phyloP scores from a whole-genome alignment of 345 rosid species.

The Euphorbia lathyris region DNA sequence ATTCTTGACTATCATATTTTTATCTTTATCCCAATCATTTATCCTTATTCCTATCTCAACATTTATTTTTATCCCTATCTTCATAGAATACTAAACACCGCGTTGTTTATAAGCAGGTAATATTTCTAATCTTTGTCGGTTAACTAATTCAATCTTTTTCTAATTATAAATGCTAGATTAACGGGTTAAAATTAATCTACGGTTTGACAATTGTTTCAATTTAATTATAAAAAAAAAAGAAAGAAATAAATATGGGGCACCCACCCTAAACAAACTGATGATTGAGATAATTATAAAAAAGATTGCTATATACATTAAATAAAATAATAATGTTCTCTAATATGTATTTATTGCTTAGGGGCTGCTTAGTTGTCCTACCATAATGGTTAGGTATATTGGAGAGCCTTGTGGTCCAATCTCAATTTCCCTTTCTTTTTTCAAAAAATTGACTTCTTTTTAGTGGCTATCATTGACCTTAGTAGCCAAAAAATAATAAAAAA shows the following conservation, averaged over 20 bases:
- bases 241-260: slow-evolving; percentile 1
- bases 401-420: background rate
- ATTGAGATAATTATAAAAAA: background rate
- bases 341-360: background rate
- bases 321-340: slow-evolving; percentile 12
- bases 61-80: too few relatives aligned
- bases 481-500: too few relatives aligned
- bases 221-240: too few relatives aligned
- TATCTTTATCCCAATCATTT: too few relatives aligned
- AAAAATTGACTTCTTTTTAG: background rate
- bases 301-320: background rate
- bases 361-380: background rate
- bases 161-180: too few relatives aligned
- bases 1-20: too few relatives aligned
- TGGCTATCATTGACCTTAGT: background rate
- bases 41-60: too few relatives aligned
- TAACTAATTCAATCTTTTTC: too few relatives aligned
- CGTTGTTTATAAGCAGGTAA: too few relatives aligned
- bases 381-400: background rate
- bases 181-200: too few relatives aligned
- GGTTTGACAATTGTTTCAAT: background rate
- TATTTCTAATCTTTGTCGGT: too few relatives aligned
- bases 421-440: background rate
- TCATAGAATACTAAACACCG: too few relatives aligned
- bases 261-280: background rate